Conservation (phyloP, 148 eudicot species). For the Pharnaceum exiguum region DNA sequence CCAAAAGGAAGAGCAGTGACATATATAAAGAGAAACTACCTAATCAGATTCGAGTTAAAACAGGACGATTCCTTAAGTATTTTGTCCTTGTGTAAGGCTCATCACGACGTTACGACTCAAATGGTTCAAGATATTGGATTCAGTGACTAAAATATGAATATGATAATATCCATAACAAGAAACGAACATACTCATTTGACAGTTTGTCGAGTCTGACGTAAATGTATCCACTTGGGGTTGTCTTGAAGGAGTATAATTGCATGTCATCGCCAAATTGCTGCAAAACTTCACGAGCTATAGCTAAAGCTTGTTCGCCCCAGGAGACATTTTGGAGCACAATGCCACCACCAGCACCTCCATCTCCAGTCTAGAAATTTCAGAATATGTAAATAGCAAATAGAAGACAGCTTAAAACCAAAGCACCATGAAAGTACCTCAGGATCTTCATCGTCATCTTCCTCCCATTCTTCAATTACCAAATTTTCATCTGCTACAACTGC, state of each 20-base stretch:
- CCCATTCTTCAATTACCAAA: conserved; percentile 64
- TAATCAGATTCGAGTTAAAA: neutral
- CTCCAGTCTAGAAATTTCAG: conserved; percentile 52
- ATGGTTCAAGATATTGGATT: too few relatives aligned
- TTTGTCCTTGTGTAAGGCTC: too few relatives aligned
- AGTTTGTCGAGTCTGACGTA: conserved; percentile 85
- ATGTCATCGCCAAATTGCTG: conserved; percentile 57
- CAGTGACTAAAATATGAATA: too few relatives aligned
- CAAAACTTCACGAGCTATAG: conserved; percentile 69
- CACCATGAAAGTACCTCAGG: conserved; percentile 50
- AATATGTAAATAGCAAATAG: conserved; percentile 1
- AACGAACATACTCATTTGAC: conserved; percentile 57
- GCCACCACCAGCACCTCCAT: conserved; percentile 99
- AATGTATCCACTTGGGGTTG: conserved; percentile 73
- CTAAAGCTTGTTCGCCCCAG: conserved; percentile 81
- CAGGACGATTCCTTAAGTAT: too few relatives aligned
- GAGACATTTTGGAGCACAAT: conserved; percentile 65
- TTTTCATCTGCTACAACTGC: conserved; percentile 47
- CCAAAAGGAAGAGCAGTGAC: neutral
- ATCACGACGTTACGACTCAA: too few relatives aligned
- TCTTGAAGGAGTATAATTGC: conserved; percentile 67
- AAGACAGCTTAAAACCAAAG: neutral
- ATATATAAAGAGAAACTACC: neutral
- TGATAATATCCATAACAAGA: neutral
- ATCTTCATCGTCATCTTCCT: conserved; percentile 83